phyloP scores from a whole-genome alignment of 164 flowering plant genomes.

The Houttuynia cordata region DNA sequence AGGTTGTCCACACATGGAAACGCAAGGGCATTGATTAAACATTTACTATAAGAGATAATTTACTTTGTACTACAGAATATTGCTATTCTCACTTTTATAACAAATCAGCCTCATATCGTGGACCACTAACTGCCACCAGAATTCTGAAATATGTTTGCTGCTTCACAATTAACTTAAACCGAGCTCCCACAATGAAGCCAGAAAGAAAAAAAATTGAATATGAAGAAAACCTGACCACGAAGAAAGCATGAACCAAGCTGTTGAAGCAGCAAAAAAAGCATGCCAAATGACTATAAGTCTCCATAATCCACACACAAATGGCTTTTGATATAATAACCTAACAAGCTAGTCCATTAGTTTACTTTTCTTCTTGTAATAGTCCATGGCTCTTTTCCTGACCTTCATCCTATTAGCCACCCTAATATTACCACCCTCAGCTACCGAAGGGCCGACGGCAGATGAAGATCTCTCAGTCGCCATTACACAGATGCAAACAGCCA shows the following conservation, averaged over 20 bases:
- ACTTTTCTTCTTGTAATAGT: not conserved
- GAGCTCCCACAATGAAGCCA: not conserved
- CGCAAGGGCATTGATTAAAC: too few relatives aligned
- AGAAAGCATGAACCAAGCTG: slow-evolving; percentile 22
- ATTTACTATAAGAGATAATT: too few relatives aligned
- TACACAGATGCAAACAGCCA: slow-evolving; percentile 63
- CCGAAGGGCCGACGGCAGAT: slow-evolving; percentile 3
- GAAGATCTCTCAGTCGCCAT: slow-evolving; percentile 33
- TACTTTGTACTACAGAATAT: too few relatives aligned
- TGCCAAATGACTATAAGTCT: slow-evolving; percentile 15
- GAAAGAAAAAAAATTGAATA: not conserved
- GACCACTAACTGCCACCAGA: too few relatives aligned
- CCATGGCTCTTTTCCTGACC: slow-evolving; percentile 11
- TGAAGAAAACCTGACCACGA: slow-evolving; percentile 16
- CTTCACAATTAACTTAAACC: too few relatives aligned
- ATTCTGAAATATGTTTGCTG: too few relatives aligned
- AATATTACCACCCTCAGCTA: slow-evolving; percentile 12
- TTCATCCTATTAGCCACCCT: slow-evolving; percentile 13
- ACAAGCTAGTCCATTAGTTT: not conserved
- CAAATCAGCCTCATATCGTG: too few relatives aligned
- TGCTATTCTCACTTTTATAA: too few relatives aligned
- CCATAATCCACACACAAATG: slow-evolving; percentile 1
- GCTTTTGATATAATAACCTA: slow-evolving; percentile 3
- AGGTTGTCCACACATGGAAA: too few relatives aligned
- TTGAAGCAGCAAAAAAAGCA: slow-evolving; percentile 25